These are phyloP conservation scores for Beauveria sp. DNA, from an alignment of 2,329 filamentous ascomycete genomes.

Conservation along the genomic window DNA sequence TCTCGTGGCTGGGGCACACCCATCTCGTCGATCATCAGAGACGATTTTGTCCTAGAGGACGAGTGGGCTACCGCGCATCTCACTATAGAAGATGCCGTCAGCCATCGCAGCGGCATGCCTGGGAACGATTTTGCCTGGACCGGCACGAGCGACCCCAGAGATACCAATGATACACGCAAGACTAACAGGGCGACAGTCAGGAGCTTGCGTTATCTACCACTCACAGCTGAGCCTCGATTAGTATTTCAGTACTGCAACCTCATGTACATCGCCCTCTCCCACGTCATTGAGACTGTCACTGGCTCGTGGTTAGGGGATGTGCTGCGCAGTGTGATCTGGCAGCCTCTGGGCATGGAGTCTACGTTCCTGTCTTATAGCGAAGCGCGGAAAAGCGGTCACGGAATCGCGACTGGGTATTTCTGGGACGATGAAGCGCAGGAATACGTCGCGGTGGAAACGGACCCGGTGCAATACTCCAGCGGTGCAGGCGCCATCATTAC, in stretches of 20 bases:
- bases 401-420: background rate
- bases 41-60: conserved; percentile 44
- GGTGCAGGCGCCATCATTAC: conserved; percentile 31
- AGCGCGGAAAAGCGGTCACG: background rate
- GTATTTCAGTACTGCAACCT: conserved; percentile 38
- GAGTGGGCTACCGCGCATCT: conserved; percentile 38
- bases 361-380: background rate
- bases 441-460: conserved; percentile 20
- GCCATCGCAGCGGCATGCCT: conserved; percentile 39
- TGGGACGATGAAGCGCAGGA: conserved; percentile 9
- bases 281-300: conserved; percentile 31
- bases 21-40: conserved; percentile 39
- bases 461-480: conserved; percentile 18
- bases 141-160: background rate
- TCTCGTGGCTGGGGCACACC: conserved; percentile 35
- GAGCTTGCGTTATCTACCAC: conserved; percentile 31
- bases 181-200: background rate
- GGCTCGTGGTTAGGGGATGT: conserved; percentile 26
- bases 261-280: conserved; percentile 33
- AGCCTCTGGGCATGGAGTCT: conserved; percentile 19
- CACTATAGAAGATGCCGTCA: conserved; percentile 46
- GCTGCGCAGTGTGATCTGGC: conserved; percentile 29
- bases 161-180: background rate
- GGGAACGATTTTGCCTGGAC: background rate
- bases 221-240: conserved; percentile 31